Conservation (phyloP, 805 yeast species). For the Scheffersomyces stipitis region DNA sequence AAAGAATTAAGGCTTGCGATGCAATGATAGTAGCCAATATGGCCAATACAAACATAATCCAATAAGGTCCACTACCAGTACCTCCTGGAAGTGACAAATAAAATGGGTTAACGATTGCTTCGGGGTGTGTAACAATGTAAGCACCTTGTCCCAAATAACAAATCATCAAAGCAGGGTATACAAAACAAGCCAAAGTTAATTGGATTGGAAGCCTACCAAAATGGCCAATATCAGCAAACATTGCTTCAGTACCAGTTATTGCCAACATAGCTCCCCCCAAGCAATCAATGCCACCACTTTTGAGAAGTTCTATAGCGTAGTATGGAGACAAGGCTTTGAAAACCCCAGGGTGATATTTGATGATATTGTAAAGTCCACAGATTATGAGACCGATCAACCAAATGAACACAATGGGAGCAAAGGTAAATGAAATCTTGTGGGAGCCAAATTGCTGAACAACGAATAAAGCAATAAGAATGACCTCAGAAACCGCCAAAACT, state of each 20-base stretch:
- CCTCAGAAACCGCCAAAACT: slow-evolving; percentile 51
- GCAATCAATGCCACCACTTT: slow-evolving; percentile 39
- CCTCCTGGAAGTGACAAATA: slow-evolving; percentile 54
- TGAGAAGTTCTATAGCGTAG: slow-evolving; percentile 48
- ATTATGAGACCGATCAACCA: slow-evolving; percentile 50
- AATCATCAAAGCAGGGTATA: slow-evolving; percentile 53
- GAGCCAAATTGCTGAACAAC: slow-evolving; percentile 51
- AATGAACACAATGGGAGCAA: slow-evolving; percentile 54
- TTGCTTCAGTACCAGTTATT: slow-evolving; percentile 61
- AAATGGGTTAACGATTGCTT: slow-evolving; percentile 41
- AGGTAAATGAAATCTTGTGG: slow-evolving; percentile 43
- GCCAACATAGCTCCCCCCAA: slow-evolving; percentile 54
- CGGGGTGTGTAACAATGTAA: slow-evolving; percentile 41
- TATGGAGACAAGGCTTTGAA: slow-evolving; percentile 51
- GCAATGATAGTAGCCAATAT: slow-evolving; percentile 58
- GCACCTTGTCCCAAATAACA: slow-evolving; percentile 62
- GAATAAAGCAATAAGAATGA: slow-evolving; percentile 46
- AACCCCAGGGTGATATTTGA: slow-evolving; percentile 40
- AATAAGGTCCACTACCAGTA: slow-evolving; percentile 41
- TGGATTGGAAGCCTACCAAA: slow-evolving; percentile 52
- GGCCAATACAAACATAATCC: slow-evolving; percentile 53
- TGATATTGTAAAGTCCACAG: slow-evolving; percentile 48
- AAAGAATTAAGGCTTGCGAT: slow-evolving; percentile 57
- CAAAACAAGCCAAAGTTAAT: slow-evolving; percentile 43
- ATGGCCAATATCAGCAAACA: slow-evolving; percentile 65